Percentiles rank a stretch among this genome's conserved stretches.
Evolutionary conservation across 345 rosid species (phyloP).

Genomic region (Eucalyptus sideroxylon): DNA sequence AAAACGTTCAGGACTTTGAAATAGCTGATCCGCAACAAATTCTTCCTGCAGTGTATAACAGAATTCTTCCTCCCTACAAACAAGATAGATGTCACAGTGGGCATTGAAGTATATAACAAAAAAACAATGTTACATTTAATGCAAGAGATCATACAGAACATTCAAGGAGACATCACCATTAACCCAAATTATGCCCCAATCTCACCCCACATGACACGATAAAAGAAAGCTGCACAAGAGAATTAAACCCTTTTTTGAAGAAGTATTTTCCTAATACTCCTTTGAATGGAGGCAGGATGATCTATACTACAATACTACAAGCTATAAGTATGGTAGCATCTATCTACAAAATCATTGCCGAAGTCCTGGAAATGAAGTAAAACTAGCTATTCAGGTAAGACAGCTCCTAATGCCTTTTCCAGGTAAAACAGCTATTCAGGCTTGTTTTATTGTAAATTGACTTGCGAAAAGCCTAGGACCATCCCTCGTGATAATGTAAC

Average conservation of each 20-base stretch:
- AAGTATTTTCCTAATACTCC: neutral
- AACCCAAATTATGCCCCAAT: neutral
- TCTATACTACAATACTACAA: neutral
- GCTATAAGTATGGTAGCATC: neutral
- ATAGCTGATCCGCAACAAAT: constrained; percentile 78
- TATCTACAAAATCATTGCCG: neutral
- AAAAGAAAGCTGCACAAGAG: neutral
- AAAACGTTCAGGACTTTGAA: constrained; percentile 59
- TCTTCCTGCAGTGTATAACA: constrained; percentile 77
- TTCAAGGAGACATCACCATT: neutral
- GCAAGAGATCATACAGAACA: neutral
- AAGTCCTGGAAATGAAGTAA: neutral
- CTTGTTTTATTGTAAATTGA: neutral
- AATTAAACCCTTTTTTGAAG: neutral
- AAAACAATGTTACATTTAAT: neutral
- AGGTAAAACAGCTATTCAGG: neutral
- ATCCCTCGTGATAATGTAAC: neutral
- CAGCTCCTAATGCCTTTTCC: neutral
- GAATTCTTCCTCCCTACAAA: constrained; percentile 56
- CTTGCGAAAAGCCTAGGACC: neutral
- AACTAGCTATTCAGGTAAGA: too few species aligned
- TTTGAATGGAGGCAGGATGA: neutral
- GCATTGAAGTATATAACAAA: neutral
- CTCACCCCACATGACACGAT: neutral
- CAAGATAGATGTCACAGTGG: neutral